phyloP scores from a whole-genome alignment of 805 yeast genomes.

The Ogataea methanolica region DNA sequence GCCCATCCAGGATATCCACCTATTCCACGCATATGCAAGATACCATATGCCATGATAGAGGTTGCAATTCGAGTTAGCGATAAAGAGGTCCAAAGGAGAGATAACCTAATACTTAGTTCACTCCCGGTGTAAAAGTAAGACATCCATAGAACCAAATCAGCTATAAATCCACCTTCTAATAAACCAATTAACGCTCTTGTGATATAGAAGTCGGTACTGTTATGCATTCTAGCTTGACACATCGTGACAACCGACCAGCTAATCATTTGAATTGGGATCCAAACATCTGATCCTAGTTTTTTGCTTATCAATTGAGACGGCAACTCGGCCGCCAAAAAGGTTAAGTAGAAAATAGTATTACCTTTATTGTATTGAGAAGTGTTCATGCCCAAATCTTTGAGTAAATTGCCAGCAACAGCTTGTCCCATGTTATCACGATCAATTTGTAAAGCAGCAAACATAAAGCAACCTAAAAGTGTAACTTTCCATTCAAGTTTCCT shows the following conservation, averaged over 20 bases:
- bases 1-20: slow-evolving; percentile 53
- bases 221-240: slow-evolving; percentile 42
- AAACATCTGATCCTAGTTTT: slow-evolving; percentile 55
- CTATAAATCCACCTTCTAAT: slow-evolving; percentile 68
- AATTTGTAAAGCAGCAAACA: slow-evolving; percentile 55
- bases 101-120: slow-evolving; percentile 55
- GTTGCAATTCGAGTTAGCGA: slow-evolving; percentile 43
- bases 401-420: slow-evolving; percentile 50
- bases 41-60: slow-evolving; percentile 44
- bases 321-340: slow-evolving; percentile 53
- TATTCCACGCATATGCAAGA: slow-evolving; percentile 45
- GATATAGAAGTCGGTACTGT: slow-evolving; percentile 38
- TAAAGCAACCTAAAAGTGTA: slow-evolving; percentile 51
- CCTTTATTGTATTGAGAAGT: slow-evolving; percentile 59
- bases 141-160: slow-evolving; percentile 59
- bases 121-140: slow-evolving; percentile 58
- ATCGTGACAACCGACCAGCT: slow-evolving; percentile 55
- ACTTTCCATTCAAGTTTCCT: slow-evolving; percentile 54
- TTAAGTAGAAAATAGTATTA: slow-evolving; percentile 46
- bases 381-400: slow-evolving; percentile 45
- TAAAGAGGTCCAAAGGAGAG: slow-evolving; percentile 55
- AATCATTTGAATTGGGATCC: slow-evolving; percentile 56
- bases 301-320: slow-evolving; percentile 66
- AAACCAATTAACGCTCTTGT: slow-evolving; percentile 51
- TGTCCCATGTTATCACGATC: slow-evolving; percentile 56